A percentile compares a stretch with the other conserved stretches of the same genome.
Evolutionary conservation across 306 rosid species (phyloP).

Genomic region (Argentina anserina): DNA sequence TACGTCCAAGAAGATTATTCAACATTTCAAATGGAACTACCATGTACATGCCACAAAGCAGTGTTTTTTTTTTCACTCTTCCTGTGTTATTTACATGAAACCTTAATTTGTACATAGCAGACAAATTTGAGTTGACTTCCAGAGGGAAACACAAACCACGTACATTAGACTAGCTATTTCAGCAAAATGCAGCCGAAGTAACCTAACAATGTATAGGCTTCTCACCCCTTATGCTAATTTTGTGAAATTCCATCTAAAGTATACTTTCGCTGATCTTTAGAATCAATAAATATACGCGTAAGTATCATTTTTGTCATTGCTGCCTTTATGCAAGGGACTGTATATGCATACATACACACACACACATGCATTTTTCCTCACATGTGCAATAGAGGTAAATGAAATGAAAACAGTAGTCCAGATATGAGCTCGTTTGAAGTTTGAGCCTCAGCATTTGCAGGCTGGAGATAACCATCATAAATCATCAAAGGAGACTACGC

Average conservation of each 20-base stretch:
- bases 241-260: background rate
- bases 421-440: background rate
- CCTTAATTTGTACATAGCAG: too few relatives aligned
- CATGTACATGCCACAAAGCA: background rate
- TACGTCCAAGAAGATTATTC: background rate
- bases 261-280: background rate
- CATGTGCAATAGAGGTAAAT: background rate
- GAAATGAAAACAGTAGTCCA: background rate
- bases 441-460: background rate
- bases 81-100: too few relatives aligned
- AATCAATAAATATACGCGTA: background rate
- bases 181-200: background rate
- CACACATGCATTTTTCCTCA: background rate
- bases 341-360: background rate
- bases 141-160: background rate
- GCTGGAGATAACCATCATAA: background rate
- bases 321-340: background rate
- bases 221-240: too few relatives aligned
- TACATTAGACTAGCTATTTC: background rate
- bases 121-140: constrained; percentile 2
- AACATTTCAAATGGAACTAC: background rate
- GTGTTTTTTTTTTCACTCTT: background rate
- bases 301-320: background rate
- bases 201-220: background rate
- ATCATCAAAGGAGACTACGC: background rate